phyloP scores from a whole-genome alignment of 306 rosid species.

The Dryas octopetala region DNA sequence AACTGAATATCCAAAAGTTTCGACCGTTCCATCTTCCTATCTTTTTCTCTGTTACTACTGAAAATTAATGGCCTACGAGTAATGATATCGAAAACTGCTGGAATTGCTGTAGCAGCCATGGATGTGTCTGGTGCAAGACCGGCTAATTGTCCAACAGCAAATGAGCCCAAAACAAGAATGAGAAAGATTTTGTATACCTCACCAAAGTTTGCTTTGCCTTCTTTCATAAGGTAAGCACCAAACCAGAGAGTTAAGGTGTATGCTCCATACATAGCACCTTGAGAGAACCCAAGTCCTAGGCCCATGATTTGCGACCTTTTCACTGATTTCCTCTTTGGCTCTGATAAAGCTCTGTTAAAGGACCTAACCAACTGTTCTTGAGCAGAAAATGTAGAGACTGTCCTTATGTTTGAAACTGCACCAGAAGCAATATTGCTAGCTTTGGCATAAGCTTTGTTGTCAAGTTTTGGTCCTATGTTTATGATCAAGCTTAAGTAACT shows the following conservation, averaged over 20 bases:
- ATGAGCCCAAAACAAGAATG: slow-evolving; percentile 90
- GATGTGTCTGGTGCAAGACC: slow-evolving; percentile 93
- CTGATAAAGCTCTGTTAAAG: slow-evolving; percentile 64
- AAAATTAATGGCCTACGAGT: slow-evolving; percentile 59
- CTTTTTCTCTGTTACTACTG: slow-evolving; percentile 28
- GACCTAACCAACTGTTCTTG: slow-evolving; percentile 72
- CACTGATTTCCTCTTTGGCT: slow-evolving; percentile 56
- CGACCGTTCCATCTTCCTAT: slow-evolving; percentile 46
- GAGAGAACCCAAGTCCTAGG: slow-evolving; percentile 62
- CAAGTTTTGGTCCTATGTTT: slow-evolving; percentile 65
- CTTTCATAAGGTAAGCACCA: slow-evolving; percentile 63
- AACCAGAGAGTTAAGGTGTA: slow-evolving; percentile 78
- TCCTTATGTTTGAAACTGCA: slow-evolving; percentile 84
- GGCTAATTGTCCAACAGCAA: slow-evolving; percentile 88
- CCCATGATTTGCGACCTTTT: slow-evolving; percentile 72
- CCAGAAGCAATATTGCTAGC: slow-evolving; percentile 93
- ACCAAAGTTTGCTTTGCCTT: slow-evolving; percentile 46
- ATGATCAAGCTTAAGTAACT: slow-evolving; percentile 76
- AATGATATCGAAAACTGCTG: slow-evolving; percentile 65
- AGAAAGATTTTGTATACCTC: slow-evolving; percentile 73
- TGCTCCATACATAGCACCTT: slow-evolving; percentile 83
- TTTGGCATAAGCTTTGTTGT: slow-evolving; percentile 63
- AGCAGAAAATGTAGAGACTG: slow-evolving; percentile 80
- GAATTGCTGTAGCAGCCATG: slow-evolving; percentile 62
- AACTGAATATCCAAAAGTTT: slow-evolving; percentile 59